These are phyloP conservation scores for Camellia oleifera DNA, from an alignment of 179 eudicot genomes.

Conservation along the genomic window DNA sequence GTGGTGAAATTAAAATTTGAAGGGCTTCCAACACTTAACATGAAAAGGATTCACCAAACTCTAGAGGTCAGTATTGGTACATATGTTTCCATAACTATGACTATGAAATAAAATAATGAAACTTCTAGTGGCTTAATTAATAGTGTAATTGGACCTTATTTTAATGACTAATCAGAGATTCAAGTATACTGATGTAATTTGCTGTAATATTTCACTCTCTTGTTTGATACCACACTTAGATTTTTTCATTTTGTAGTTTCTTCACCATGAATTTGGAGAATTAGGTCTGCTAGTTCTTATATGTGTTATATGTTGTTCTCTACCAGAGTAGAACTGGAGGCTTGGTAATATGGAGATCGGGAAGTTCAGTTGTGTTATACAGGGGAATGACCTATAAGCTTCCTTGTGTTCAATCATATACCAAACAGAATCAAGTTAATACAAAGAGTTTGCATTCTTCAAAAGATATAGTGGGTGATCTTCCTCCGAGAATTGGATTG, in stretches of 20 bases:
- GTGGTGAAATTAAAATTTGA: conserved; percentile 85
- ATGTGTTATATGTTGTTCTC: conserved; percentile 17
- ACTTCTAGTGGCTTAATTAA: neutral
- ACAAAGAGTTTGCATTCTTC: conserved; percentile 17
- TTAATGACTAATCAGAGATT: neutral
- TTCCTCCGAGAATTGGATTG: conserved; percentile 10
- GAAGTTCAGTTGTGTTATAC: conserved; percentile 75
- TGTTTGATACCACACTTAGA: neutral
- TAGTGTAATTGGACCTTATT: neutral
- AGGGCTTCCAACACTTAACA: conserved; percentile 60
- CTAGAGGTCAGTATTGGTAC: conserved; percentile 62
- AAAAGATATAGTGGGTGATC: conserved; percentile 18
- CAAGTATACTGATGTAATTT: neutral
- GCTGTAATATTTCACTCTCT: neutral
- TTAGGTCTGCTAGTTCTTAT: conserved; percentile 8
- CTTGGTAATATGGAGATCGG: conserved; percentile 94
- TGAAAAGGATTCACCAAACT: conserved; percentile 79
- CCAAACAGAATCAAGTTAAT: conserved; percentile 31
- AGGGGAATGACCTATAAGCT: conserved; percentile 81
- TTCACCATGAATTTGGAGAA: neutral
- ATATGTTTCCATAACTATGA: neutral
- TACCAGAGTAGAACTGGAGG: conserved; percentile 89
- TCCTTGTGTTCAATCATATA: conserved; percentile 68
- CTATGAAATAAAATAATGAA: neutral
- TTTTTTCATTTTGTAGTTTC: neutral